phyloP scores from a whole-genome alignment of 805 yeast species.

The Barnettozyma populi region DNA sequence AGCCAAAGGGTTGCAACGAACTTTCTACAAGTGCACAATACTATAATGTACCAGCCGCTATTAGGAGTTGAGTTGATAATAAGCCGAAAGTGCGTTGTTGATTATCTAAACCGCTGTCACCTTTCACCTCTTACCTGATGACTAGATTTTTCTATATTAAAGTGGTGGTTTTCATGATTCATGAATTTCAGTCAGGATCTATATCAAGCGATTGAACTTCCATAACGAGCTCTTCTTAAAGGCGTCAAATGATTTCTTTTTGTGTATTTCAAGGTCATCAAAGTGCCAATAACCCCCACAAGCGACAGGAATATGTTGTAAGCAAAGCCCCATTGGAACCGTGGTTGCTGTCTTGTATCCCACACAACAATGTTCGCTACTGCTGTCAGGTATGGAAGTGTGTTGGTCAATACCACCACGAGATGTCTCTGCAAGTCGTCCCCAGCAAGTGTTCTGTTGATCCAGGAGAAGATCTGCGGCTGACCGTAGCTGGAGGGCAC shows the following conservation, averaged over 20 bases:
- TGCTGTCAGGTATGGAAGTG: constrained; percentile 34
- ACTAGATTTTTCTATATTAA: no score
- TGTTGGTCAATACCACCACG: constrained; percentile 34
- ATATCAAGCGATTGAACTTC: constrained; percentile 1
- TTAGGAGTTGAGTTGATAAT: no score
- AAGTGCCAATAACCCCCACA: constrained; percentile 6
- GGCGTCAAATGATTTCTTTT: no score
- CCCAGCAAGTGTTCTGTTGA: constrained; percentile 35
- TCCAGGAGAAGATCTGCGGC: constrained; percentile 51
- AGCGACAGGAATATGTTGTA: constrained; percentile 25
- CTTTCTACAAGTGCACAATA: no score
- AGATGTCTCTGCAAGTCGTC: constrained; percentile 24
- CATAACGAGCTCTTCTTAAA: not conserved
- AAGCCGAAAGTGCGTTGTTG: no score
- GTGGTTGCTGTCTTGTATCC: constrained; percentile 31
- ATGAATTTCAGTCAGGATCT: not conserved
- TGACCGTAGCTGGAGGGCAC: constrained; percentile 47
- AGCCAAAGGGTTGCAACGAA: no score
- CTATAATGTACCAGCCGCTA: no score
- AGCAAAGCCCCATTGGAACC: constrained; percentile 32
- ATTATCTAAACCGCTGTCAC: no score
- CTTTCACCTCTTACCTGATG: no score
- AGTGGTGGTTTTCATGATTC: no score
- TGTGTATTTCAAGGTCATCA: constrained; percentile 2
- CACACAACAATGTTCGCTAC: constrained; percentile 36